Percentiles rank a stretch among this genome's conserved stretches.
Conservation (phyloP, 768 basidiomycete genomes). For the Clitopilus passeckerianus region DNA sequence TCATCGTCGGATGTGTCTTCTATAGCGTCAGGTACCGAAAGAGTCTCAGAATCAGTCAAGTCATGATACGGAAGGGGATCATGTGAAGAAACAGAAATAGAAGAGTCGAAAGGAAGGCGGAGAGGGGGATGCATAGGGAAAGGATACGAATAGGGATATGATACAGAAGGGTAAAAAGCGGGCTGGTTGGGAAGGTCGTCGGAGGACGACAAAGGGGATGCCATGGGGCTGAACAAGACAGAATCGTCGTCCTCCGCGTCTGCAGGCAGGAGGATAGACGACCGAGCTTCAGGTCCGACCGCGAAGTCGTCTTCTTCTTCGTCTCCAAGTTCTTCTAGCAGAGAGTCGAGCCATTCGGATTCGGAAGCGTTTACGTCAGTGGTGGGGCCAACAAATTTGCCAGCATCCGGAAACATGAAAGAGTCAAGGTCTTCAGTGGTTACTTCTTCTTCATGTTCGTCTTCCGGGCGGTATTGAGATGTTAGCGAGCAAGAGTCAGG, state of each 20-base stretch:
- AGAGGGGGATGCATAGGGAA: constrained; percentile 49
- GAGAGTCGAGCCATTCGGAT: constrained; percentile 77
- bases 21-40: constrained; percentile 73
- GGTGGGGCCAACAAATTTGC: constrained; percentile 39
- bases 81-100: constrained; percentile 35
- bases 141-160: constrained; percentile 13
- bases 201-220: constrained; percentile 72
- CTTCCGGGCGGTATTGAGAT: constrained; percentile 29
- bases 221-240: constrained; percentile 52
- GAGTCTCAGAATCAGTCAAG: constrained; percentile 60
- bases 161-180: constrained; percentile 39
- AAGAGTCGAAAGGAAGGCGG: constrained; percentile 40
- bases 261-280: constrained; percentile 44
- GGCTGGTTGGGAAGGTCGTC: constrained; percentile 63
- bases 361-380: constrained; percentile 49
- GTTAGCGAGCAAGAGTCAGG: constrained; percentile 20
- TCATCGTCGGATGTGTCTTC: constrained; percentile 86
- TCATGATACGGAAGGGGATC: constrained; percentile 63
- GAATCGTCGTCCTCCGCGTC: constrained; percentile 74
- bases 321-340: constrained; percentile 70
- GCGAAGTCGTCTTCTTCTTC: constrained; percentile 59
- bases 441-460: constrained; percentile 42
- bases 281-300: constrained; percentile 37
- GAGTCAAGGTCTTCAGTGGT: constrained; percentile 55
- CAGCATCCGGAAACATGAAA: constrained; percentile 80